phyloP scores from a whole-genome alignment of 192 early-diverging fungal species.

The Coemansia sp. region DNA sequence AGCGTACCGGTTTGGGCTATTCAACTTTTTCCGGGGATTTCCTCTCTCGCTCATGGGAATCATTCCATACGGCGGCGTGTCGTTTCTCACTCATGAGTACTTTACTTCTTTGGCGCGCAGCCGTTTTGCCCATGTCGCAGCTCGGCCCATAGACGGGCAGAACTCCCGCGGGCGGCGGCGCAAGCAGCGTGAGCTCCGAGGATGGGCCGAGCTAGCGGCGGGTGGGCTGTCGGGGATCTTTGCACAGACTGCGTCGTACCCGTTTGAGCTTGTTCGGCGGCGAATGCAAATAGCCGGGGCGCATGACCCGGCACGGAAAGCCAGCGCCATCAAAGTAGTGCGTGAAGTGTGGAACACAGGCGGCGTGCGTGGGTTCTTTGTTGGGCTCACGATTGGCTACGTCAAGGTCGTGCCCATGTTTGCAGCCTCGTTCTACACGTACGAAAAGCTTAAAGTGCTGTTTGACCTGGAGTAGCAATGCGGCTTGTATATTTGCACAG shows the following conservation, averaged over 20 bases:
- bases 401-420: constrained; percentile 93
- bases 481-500: background rate
- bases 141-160: constrained; percentile 10
- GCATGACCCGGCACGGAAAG: constrained; percentile 49
- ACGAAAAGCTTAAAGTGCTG: constrained; percentile 58
- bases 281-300: constrained; percentile 79
- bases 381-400: constrained; percentile 96
- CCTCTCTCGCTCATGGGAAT: constrained; percentile 86
- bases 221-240: constrained; percentile 82
- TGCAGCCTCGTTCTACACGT: constrained; percentile 81
- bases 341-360: constrained; percentile 59
- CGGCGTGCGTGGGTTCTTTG: constrained; percentile 86
- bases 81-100: constrained; percentile 85
- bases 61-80: constrained; percentile 94
- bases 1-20: constrained; percentile 41
- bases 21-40: constrained; percentile 96
- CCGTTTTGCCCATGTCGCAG: constrained; percentile 37
- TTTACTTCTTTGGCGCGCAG: constrained; percentile 60
- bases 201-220: constrained; percentile 72
- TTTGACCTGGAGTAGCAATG: constrained; percentile 37
- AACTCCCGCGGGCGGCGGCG: constrained; percentile 13
- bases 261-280: constrained; percentile 85
- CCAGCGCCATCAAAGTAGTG: constrained; percentile 58
- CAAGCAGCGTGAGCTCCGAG: constrained; percentile 57
- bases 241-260: constrained; percentile 85